Conservation (phyloP, 352 stramenopile genomes). For the Globisporangium takayamanum region DNA sequence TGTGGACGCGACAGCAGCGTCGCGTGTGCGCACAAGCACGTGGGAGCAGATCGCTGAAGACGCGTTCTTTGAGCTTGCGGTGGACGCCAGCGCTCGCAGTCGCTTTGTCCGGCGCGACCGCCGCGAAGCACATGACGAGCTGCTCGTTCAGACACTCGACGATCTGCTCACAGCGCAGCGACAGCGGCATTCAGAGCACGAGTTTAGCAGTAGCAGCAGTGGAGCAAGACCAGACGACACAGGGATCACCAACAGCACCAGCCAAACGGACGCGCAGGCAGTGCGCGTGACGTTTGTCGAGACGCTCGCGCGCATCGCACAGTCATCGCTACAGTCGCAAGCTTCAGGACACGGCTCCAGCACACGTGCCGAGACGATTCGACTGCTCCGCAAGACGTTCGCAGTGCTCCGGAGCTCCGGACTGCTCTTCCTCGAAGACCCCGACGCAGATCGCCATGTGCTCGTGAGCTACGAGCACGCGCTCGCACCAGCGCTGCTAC, state of each 20-base stretch:
- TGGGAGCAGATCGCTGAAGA: slow-evolving; percentile 37
- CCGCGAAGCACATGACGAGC: slow-evolving; percentile 17
- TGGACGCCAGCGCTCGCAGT: slow-evolving; percentile 19
- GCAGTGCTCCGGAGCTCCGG: slow-evolving; percentile 31
- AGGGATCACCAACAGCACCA: not conserved
- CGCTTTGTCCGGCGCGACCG: slow-evolving; percentile 21
- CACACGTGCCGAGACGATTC: slow-evolving; percentile 1
- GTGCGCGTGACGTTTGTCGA: slow-evolving; percentile 14
- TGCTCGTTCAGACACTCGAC: slow-evolving; percentile 33
- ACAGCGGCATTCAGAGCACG: not conserved
- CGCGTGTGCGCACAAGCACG: not conserved
- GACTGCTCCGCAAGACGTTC: slow-evolving; percentile 33
- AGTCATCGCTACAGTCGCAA: not conserved
- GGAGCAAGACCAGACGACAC: too few species aligned
- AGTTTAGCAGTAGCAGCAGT: not conserved
- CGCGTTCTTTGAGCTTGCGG: slow-evolving; percentile 38
- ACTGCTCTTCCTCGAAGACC: slow-evolving; percentile 55
- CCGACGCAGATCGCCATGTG: slow-evolving; percentile 40
- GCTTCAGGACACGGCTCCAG: not conserved
- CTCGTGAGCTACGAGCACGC: slow-evolving; percentile 42
- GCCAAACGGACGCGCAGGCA: not conserved
- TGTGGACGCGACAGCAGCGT: not conserved
- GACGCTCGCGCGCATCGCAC: slow-evolving; percentile 2
- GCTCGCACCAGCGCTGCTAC: slow-evolving; percentile 39
- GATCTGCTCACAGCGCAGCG: slow-evolving; percentile 26